Conservation (phyloP, 768 basidiomycete genomes). For the Pisolithus sp. region DNA sequence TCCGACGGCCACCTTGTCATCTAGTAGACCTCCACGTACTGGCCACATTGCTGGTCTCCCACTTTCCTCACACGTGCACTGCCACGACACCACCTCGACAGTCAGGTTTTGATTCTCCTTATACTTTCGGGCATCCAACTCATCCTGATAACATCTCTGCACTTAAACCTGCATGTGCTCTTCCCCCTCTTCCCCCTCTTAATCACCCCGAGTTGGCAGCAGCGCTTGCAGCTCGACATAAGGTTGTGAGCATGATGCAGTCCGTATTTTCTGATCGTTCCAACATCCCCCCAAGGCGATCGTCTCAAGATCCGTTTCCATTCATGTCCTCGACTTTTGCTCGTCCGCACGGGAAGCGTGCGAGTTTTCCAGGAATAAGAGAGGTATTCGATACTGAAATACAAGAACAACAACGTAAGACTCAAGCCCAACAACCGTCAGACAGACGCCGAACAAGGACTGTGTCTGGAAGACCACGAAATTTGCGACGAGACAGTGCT, state of each 20-base stretch:
- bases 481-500: conserved; percentile 46
- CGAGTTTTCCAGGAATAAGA: conserved; percentile 23
- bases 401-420: conserved; percentile 5
- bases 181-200: conserved; percentile 52
- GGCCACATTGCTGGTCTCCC: conserved; percentile 8
- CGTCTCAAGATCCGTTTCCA: conserved; percentile 13
- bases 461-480: conserved; percentile 31
- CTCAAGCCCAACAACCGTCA: neutral
- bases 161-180: conserved; percentile 22
- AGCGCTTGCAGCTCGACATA: conserved; percentile 15
- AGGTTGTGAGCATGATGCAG: conserved; percentile 6
- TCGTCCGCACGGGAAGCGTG: conserved; percentile 21
- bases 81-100: conserved; percentile 24
- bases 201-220: conserved; percentile 32
- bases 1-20: conserved; percentile 23
- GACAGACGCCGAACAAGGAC: conserved; percentile 15
- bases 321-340: conserved; percentile 22
- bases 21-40: conserved; percentile 18
- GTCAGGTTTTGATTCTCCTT: conserved; percentile 29
- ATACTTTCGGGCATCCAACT: conserved; percentile 36
- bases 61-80: conserved; percentile 10
- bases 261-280: conserved; percentile 14
- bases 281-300: conserved; percentile 16
- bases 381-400: conserved; percentile 13
- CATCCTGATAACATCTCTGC: conserved; percentile 20